Percentiles rank a stretch among this genome's conserved stretches.
Evolutionary conservation across 2,329 filamentous ascomycete species (phyloP).

Genomic region (Zymoseptoria tritici): DNA sequence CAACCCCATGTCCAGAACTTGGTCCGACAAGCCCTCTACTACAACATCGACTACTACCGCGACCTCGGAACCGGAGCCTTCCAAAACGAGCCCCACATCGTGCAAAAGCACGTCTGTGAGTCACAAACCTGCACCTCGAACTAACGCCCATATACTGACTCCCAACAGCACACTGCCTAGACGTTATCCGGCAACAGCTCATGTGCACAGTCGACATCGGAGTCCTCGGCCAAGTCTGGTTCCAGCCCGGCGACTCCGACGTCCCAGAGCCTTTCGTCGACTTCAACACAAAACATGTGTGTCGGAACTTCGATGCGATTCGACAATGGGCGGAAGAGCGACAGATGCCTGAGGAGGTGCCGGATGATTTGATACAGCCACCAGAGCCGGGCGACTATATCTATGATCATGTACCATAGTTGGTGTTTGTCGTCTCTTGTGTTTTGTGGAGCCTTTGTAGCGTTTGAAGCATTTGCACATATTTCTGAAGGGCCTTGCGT

Average conservation of each 20-base stretch:
- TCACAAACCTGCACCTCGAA: no score
- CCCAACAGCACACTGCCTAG: conserved; percentile 50
- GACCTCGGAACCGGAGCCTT: conserved; percentile 47
- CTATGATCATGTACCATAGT: conserved; percentile 10
- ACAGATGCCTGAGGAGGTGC: conserved; percentile 42
- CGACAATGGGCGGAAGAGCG: conserved; percentile 48
- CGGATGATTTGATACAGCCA: conserved; percentile 13
- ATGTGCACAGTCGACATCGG: conserved; percentile 58
- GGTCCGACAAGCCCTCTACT: conserved; percentile 51
- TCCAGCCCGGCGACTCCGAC: conserved; percentile 33
- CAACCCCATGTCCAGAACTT: conserved; percentile 41
- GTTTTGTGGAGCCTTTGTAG: no score
- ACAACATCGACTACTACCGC: conserved; percentile 55
- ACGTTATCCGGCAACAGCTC: conserved; percentile 56
- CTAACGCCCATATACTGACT: no score
- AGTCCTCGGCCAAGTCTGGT: conserved; percentile 57
- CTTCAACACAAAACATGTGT: conserved; percentile 55
- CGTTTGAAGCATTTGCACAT: no score
- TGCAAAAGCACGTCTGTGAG: conserved; percentile 52
- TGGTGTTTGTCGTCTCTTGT: no score
- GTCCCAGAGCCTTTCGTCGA: conserved; percentile 49
- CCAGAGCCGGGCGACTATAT: conserved; percentile 11
- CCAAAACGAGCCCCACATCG: conserved; percentile 47
- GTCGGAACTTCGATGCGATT: conserved; percentile 51
- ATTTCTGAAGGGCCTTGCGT: no score